Conservation (phyloP, 805 yeast genomes). For the Yamadazyma nakazawae region DNA sequence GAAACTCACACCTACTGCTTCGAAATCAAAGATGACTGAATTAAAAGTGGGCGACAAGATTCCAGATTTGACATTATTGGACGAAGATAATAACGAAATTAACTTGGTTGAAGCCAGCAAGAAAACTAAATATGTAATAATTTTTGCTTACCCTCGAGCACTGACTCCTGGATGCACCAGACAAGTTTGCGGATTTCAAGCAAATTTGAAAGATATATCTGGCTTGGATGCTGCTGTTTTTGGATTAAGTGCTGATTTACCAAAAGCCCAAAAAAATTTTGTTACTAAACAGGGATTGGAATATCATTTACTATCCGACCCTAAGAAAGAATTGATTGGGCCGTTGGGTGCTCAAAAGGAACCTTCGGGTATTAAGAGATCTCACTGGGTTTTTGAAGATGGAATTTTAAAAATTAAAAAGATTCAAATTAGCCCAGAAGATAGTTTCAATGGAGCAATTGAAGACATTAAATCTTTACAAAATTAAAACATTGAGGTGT, state of each 20-base stretch:
- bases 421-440: slow-evolving; percentile 50
- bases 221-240: slow-evolving; percentile 54
- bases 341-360: slow-evolving; percentile 79
- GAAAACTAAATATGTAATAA: slow-evolving; percentile 33
- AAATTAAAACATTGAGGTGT: slow-evolving; percentile 13
- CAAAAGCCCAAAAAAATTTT: slow-evolving; percentile 73
- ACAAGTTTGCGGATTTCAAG: slow-evolving; percentile 88
- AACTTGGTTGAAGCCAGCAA: slow-evolving; percentile 28
- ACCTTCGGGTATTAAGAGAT: slow-evolving; percentile 74
- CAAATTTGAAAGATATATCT: slow-evolving; percentile 52
- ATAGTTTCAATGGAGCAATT: slow-evolving; percentile 57
- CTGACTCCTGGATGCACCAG: slow-evolving; percentile 95
- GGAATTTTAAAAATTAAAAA: slow-evolving; percentile 61
- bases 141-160: slow-evolving; percentile 82
- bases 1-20: slow-evolving; percentile 10
- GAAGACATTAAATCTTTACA: slow-evolving; percentile 42
- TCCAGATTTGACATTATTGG: slow-evolving; percentile 59
- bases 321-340: slow-evolving; percentile 63
- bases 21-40: slow-evolving; percentile 18
- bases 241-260: slow-evolving; percentile 84
- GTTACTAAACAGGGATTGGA: slow-evolving; percentile 69
- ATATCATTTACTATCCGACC: slow-evolving; percentile 75
- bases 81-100: slow-evolving; percentile 66
- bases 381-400: slow-evolving; percentile 87
- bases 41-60: slow-evolving; percentile 57